Conservation (phyloP, 768 basidiomycete species). For the Tricholoma furcatifolium region DNA sequence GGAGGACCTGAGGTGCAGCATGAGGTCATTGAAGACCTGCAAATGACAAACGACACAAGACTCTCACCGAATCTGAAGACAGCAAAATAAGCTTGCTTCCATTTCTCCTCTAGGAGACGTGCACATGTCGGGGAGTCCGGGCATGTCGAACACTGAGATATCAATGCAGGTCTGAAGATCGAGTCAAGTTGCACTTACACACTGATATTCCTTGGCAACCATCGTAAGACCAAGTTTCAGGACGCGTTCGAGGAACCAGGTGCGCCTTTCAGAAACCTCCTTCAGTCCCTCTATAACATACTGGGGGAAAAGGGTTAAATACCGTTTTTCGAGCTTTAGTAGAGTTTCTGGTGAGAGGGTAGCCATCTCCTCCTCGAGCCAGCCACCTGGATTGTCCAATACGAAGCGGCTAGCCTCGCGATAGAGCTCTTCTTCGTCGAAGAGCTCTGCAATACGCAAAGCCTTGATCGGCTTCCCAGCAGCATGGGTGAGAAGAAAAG, state of each 20-base stretch:
- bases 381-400: constrained; percentile 88
- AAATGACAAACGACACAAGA: neutral
- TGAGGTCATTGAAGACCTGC: neutral
- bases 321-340: constrained; percentile 88
- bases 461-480: constrained; percentile 93
- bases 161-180: neutral
- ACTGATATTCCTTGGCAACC: constrained; percentile 93
- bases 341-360: constrained; percentile 82
- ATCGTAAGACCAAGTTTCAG: constrained; percentile 86
- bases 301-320: constrained; percentile 14
- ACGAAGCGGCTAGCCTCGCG: constrained; percentile 91
- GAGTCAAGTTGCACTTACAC: constrained; percentile 48
- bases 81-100: constrained; percentile 84
- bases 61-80: constrained; percentile 79
- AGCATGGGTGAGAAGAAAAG: constrained; percentile 88
- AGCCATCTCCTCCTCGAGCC: constrained; percentile 75
- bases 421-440: constrained; percentile 87
- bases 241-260: constrained; percentile 94
- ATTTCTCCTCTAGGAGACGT: constrained; percentile 86
- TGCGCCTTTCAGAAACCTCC: constrained; percentile 50
- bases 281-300: neutral
- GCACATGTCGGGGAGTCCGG: constrained; percentile 81
- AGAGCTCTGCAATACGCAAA: constrained; percentile 87
- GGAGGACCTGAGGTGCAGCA: constrained; percentile 56
- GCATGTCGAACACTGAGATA: constrained; percentile 72